Percentiles rank a stretch among this genome's conserved stretches.
Evolutionary conservation across 2,329 filamentous ascomycete species (phyloP).

Genomic region (Xylariomycetidae sp.): DNA sequence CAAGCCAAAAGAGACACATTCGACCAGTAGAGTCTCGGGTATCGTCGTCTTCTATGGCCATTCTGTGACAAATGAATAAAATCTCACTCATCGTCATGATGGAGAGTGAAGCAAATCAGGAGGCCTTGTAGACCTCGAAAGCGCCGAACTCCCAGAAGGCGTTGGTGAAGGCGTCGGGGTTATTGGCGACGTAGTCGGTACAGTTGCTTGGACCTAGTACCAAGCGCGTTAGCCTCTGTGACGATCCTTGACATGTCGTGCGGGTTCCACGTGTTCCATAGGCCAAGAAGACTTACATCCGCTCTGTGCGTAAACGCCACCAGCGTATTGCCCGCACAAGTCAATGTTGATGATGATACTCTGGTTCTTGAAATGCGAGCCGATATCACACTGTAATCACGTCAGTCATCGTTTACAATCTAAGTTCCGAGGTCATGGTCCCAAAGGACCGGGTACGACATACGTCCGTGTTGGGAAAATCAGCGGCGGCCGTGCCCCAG

Average conservation of each 20-base stretch:
- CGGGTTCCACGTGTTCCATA: no score
- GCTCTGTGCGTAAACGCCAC: constrained; percentile 40
- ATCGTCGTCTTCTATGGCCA: no score
- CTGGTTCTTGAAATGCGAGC: constrained; percentile 57
- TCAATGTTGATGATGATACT: constrained; percentile 64
- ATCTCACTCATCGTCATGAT: no score
- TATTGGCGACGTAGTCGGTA: constrained; percentile 51
- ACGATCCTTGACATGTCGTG: constrained; percentile 17
- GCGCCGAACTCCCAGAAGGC: constrained; percentile 63
- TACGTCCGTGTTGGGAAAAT: constrained; percentile 60
- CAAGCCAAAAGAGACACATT: no score
- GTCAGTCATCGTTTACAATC: no score
- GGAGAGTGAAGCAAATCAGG: no score
- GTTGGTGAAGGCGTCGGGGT: constrained; percentile 49
- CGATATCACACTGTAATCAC: constrained; percentile 60
- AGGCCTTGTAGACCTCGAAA: constrained; percentile 52
- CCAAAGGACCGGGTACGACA: no score
- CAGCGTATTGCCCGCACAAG: constrained; percentile 55
- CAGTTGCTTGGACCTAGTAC: constrained; percentile 51
- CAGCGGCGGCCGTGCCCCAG: constrained; percentile 60
- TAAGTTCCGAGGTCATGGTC: no score
- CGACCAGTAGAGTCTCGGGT: no score
- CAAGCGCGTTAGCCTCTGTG: no score
- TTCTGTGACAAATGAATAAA: no score
- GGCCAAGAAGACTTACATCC: constrained; percentile 32